Evolutionary conservation across 2,329 filamentous ascomycete species (phyloP).

Genomic region (Triangularia setosa): DNA sequence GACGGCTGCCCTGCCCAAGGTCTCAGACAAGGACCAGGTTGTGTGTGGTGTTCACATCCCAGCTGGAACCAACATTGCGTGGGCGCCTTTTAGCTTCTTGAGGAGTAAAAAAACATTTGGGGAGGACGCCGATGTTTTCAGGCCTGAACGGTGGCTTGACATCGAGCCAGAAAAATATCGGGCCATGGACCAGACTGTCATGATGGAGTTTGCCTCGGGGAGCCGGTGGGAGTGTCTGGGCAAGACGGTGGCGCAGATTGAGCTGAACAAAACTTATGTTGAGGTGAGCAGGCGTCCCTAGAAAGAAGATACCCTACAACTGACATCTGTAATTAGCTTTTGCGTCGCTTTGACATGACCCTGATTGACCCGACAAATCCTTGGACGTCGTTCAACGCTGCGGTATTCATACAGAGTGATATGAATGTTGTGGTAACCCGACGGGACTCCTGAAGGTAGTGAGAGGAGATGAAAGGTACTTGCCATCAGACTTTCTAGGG

Average conservation of each 20-base stretch:
- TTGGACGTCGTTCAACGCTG: constrained; percentile 31
- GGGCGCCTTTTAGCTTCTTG: constrained; percentile 14
- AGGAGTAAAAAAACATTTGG: constrained; percentile 23
- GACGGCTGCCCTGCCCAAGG: constrained; percentile 19
- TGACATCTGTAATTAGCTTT: constrained; percentile 19
- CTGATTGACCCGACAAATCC: constrained; percentile 28
- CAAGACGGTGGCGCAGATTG: constrained; percentile 30
- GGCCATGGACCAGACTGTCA: constrained; percentile 24
- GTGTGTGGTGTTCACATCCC: constrained; percentile 17
- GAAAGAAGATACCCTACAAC: background rate
- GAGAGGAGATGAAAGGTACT: no score
- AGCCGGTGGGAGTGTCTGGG: constrained; percentile 30
- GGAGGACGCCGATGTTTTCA: constrained; percentile 39
- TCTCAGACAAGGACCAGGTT: constrained; percentile 15
- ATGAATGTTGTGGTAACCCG: constrained; percentile 24
- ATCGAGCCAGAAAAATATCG: constrained; percentile 11
- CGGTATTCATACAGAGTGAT: constrained; percentile 28
- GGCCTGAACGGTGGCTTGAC: constrained; percentile 43
- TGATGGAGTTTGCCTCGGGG: constrained; percentile 31
- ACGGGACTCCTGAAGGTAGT: background rate
- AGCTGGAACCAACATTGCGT: constrained; percentile 16
- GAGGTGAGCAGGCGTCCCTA: constrained; percentile 19
- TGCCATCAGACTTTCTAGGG: no score
- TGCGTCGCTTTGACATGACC: constrained; percentile 27
- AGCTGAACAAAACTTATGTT: constrained; percentile 30